Evolutionary conservation across 176 grass and related monocot species (phyloP).

Genomic region (Hyparrhenia diplandra): DNA sequence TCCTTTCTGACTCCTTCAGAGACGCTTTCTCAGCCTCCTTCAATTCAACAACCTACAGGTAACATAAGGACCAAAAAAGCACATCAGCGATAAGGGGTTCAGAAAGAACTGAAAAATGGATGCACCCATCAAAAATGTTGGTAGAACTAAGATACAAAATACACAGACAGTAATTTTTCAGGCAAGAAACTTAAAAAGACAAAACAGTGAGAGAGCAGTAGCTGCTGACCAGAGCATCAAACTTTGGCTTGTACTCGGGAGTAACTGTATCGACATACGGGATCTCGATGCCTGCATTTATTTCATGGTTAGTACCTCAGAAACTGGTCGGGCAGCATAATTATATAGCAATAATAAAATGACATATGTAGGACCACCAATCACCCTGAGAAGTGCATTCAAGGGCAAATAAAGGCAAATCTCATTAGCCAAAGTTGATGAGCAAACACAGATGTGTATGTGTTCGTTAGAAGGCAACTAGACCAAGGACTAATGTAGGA

Average conservation of each 20-base stretch:
- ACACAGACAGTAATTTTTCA: conserved; percentile 2
- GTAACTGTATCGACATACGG: conserved; percentile 82
- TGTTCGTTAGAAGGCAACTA: no score
- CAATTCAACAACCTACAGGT: conserved; percentile 53
- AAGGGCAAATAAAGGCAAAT: no score
- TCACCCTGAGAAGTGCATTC: background rate
- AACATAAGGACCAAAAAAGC: background rate
- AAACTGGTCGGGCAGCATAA: background rate
- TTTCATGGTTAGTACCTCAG: background rate
- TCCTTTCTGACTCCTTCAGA: conserved; percentile 60
- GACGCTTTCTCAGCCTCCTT: conserved; percentile 73
- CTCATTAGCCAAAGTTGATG: no score
- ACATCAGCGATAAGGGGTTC: background rate
- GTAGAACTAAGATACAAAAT: background rate
- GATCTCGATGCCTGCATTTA: conserved; percentile 74
- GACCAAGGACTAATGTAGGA: background rate
- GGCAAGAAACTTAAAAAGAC: conserved; percentile 31
- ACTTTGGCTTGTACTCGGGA: conserved; percentile 88
- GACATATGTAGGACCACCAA: background rate
- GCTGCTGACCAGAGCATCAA: conserved; percentile 72
- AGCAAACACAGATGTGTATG: no score
- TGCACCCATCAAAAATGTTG: background rate
- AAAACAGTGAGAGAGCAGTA: background rate
- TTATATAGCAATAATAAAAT: background rate
- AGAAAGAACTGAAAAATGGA: background rate